Conservation (phyloP, 257 asterid species). For the Solanum pennellii region DNA sequence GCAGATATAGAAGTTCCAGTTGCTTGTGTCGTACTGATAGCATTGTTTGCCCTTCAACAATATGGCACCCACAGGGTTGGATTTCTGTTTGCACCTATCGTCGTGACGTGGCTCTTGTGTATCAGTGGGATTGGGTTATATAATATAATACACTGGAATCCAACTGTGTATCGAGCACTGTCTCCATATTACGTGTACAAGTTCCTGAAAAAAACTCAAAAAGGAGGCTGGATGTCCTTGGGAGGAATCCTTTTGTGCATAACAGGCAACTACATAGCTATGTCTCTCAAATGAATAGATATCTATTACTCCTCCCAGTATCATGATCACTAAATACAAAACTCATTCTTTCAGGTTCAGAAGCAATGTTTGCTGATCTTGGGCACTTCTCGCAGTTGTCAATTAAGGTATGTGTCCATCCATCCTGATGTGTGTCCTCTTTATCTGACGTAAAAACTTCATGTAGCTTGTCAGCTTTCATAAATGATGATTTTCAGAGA, state of each 20-base stretch:
- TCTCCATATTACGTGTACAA: slow-evolving; percentile 82
- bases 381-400: slow-evolving; percentile 94
- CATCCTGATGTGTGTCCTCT: background rate
- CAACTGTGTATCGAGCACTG: slow-evolving; percentile 67
- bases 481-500: background rate
- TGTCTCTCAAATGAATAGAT: background rate
- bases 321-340: background rate
- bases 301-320: background rate
- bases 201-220: slow-evolving; percentile 73
- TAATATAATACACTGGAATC: slow-evolving; percentile 77
- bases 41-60: slow-evolving; percentile 89
- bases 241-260: slow-evolving; percentile 92
- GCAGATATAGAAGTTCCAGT: slow-evolving; percentile 91
- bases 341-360: slow-evolving; percentile 57
- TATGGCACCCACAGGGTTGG: slow-evolving; percentile 98
- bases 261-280: slow-evolving; percentile 38
- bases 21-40: slow-evolving; percentile 73
- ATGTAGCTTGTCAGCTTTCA: background rate
- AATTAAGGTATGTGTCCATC: slow-evolving; percentile 40
- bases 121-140: slow-evolving; percentile 75
- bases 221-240: slow-evolving; percentile 87
- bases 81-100: slow-evolving; percentile 89
- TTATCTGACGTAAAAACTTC: background rate
- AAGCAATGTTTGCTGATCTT: slow-evolving; percentile 97
- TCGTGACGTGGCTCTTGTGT: slow-evolving; percentile 79